Percentiles rank a stretch among this genome's conserved stretches.
Evolutionary conservation across 2,329 filamentous ascomycete genomes (phyloP).

Genomic region (Xylaria arbuscula): DNA sequence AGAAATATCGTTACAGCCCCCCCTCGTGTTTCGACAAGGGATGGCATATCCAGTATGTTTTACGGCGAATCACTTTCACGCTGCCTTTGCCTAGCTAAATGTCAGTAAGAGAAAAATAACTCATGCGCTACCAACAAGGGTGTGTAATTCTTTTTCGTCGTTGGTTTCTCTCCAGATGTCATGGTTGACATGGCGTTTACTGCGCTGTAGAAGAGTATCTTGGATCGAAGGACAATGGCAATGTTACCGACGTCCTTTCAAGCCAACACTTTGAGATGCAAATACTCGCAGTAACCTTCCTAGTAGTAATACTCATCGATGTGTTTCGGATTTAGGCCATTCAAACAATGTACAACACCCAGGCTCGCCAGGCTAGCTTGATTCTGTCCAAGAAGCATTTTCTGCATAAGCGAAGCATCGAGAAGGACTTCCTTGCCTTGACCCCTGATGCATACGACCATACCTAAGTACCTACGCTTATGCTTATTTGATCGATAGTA

Average conservation of each 20-base stretch:
- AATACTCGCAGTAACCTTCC: neutral
- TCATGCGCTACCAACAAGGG: neutral
- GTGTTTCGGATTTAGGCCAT: neutral
- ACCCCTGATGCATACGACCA: conserved; percentile 15
- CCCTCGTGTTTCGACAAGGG: conserved; percentile 11
- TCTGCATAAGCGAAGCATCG: conserved; percentile 33
- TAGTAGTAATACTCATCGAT: neutral
- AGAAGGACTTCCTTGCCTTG: conserved; percentile 23
- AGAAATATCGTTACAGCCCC: neutral
- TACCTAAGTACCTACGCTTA: neutral
- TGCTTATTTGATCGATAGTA: conserved; percentile 10
- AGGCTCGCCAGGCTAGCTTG: conserved; percentile 2
- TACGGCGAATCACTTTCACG: neutral
- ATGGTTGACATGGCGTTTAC: neutral
- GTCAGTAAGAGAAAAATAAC: neutral
- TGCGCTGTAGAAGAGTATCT: neutral
- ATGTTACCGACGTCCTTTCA: conserved; percentile 7
- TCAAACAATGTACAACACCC: neutral
- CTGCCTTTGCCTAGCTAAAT: neutral
- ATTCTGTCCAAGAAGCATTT: conserved; percentile 23
- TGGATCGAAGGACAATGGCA: neutral
- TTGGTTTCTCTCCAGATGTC: neutral
- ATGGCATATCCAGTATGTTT: conserved; percentile 1
- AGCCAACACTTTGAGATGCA: neutral
- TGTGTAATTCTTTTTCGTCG: neutral